Evolutionary conservation across 257 asterid genomes (phyloP).

Genomic region (Salvia miltiorrhiza): DNA sequence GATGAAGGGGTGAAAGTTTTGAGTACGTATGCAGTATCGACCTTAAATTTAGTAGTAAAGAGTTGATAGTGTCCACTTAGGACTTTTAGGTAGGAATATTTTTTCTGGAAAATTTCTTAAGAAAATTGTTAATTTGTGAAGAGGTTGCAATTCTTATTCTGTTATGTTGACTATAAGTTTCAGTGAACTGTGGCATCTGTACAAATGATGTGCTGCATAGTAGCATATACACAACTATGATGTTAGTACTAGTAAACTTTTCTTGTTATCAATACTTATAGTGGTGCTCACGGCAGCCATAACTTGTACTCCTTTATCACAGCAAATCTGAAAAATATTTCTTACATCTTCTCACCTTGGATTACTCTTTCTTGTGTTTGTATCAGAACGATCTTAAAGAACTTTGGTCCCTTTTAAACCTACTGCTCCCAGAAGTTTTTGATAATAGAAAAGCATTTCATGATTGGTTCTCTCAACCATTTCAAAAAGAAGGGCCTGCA

Average conservation of each 20-base stretch:
- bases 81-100: background rate
- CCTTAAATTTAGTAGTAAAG: background rate
- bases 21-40: background rate
- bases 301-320: background rate
- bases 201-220: slow-evolving; percentile 6
- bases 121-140: background rate
- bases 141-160: background rate
- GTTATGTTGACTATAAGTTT: slow-evolving; percentile 13
- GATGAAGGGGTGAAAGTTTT: slow-evolving; percentile 3
- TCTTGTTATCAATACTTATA: background rate
- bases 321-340: background rate
- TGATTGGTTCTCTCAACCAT: slow-evolving; percentile 99
- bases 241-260: background rate
- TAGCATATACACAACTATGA: background rate
- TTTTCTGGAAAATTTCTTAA: background rate
- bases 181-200: slow-evolving; percentile 10
- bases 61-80: background rate
- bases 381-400: slow-evolving; percentile 97
- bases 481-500: slow-evolving; percentile 80
- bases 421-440: slow-evolving; percentile 94
- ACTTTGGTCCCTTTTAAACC: slow-evolving; percentile 97
- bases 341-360: background rate
- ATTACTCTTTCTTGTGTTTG: slow-evolving; percentile 16
- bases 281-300: slow-evolving; percentile 10
- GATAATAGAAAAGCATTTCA: slow-evolving; percentile 97